Percentiles rank a stretch among this genome's conserved stretches.
phyloP scores from a whole-genome alignment of 768 basidiomycete species.

The Sarcodon aspratus region DNA sequence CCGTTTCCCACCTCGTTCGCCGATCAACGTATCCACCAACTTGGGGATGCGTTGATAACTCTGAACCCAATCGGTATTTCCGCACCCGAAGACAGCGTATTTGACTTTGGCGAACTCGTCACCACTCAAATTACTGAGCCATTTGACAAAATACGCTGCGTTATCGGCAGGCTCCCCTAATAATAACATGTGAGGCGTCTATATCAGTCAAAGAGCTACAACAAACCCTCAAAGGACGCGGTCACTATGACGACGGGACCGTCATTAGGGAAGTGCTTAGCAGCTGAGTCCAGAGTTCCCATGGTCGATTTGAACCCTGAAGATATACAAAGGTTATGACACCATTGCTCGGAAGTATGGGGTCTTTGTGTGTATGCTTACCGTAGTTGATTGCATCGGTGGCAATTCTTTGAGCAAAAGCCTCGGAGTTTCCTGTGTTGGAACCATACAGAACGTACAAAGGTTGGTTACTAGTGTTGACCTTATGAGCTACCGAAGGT shows the following conservation, averaged over 20 bases:
- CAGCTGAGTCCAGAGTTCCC: slow-evolving; percentile 27
- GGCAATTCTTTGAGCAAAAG: slow-evolving; percentile 33
- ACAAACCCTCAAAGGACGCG: slow-evolving; percentile 34
- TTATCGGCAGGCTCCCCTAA: slow-evolving; percentile 38
- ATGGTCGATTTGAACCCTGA: slow-evolving; percentile 24
- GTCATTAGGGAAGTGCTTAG: slow-evolving; percentile 26
- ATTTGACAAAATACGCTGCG: slow-evolving; percentile 32
- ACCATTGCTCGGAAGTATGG: too few relatives aligned
- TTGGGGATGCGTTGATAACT: slow-evolving; percentile 36
- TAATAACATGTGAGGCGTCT: neutral
- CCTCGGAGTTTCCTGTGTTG: slow-evolving; percentile 38
- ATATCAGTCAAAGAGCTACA: neutral
- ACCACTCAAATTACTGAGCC: slow-evolving; percentile 21
- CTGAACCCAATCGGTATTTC: slow-evolving; percentile 36
- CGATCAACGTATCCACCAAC: slow-evolving; percentile 24
- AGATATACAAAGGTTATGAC: too few relatives aligned
- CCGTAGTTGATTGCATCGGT: slow-evolving; percentile 24
- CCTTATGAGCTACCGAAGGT: neutral
- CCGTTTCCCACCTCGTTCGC: slow-evolving; percentile 22
- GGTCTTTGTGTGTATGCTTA: too few relatives aligned
- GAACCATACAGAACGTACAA: slow-evolving; percentile 31
- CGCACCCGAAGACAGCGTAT: slow-evolving; percentile 38
- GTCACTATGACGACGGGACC: slow-evolving; percentile 35
- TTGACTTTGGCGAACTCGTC: slow-evolving; percentile 19
- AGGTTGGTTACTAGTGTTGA: slow-evolving; percentile 2